Base-by-base conservation (phyloP, 2,329 filamentous ascomycete genomes). In the Pestalotiopsis sp. region DNA sequence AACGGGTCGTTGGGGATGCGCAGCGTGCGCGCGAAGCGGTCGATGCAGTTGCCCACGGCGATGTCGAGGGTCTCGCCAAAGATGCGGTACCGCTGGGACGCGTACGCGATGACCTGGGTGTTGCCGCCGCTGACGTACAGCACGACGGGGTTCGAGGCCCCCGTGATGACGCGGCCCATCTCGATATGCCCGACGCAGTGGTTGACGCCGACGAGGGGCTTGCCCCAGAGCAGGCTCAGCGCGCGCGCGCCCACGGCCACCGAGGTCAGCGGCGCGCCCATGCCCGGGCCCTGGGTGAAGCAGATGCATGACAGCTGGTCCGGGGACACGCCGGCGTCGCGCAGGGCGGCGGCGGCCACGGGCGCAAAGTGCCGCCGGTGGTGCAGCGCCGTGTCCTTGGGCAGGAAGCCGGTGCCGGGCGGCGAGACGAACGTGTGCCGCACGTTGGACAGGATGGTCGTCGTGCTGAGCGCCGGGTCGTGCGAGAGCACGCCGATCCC, bases 151-250 rank as follows among this genome's bases (percentile, higher is more conserved):
- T 99, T 95, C 27, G 88, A 84, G 17, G 96, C 94, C 69, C 93
- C 93, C 4, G 96, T 98, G 78, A 99, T 97, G 69, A 92, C 88
- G 64, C 96, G 88, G 39, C 96, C 96, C 96, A 99, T 99, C 84
- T 99, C 96, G 76, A 99, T 98, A 81, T 99, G 96, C 58, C 96
- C 96, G 62, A 99, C 93, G 81, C 96, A 99, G 82, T 99, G 96
- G 82, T 99, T 99, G 31, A 99, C 96, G 27, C 94, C 95, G 3
- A 99, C 91, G 49, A 99, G 85, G n/a, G 92, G 90, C 80, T 93
- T 94, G 66, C 85, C 87, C 96, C 96, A 99, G 17, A 99, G 86
- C 69, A 97, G 83, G 57, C 90, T 87, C 39, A 98, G 84, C 71
- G 93, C 93, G 70, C 96, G 88, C 23, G 95, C 96, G 1, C 91